phyloP scores from a whole-genome alignment of 2,329 filamentous ascomycete genomes.

The Cordyceps cateniannulata region DNA sequence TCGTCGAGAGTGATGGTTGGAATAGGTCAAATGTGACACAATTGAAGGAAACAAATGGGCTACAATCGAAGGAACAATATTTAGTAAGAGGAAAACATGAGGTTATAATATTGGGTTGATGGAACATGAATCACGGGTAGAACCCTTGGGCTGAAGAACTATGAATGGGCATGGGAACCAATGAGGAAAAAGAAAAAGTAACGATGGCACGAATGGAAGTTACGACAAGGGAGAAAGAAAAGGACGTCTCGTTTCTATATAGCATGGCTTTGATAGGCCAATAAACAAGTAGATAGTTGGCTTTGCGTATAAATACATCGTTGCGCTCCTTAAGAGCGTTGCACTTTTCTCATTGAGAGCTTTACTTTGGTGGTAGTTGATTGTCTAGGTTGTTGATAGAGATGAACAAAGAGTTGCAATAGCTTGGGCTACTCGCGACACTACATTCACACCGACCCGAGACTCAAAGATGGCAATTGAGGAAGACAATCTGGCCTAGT shows the following conservation, averaged over 20 bases:
- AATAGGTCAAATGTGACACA: not conserved
- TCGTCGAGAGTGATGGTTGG: not conserved
- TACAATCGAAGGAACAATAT: conserved; percentile 14
- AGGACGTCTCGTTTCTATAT: conserved; percentile 1
- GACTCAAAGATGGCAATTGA: no score
- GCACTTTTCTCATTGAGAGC: not conserved
- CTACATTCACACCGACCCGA: no score
- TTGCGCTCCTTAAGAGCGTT: not conserved
- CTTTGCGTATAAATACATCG: not conserved
- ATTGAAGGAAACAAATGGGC: conserved; percentile 15
- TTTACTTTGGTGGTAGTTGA: not conserved
- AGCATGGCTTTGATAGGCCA: conserved; percentile 6
- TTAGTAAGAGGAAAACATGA: not conserved
- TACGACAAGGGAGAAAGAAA: conserved; percentile 1
- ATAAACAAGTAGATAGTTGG: conserved; percentile 10
- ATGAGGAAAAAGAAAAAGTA: conserved; percentile 6
- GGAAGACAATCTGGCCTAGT: no score
- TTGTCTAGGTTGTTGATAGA: no score
- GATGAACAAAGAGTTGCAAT: no score
- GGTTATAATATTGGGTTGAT: conserved; percentile 9
- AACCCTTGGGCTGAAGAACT: not conserved
- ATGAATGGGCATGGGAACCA: conserved; percentile 6
- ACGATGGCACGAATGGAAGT: conserved; percentile 1
- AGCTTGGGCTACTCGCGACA: no score
- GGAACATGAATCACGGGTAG: not conserved